These are phyloP conservation scores for Thalassiosira ordinaria DNA, from an alignment of 352 stramenopile species.

Conservation along the genomic window DNA sequence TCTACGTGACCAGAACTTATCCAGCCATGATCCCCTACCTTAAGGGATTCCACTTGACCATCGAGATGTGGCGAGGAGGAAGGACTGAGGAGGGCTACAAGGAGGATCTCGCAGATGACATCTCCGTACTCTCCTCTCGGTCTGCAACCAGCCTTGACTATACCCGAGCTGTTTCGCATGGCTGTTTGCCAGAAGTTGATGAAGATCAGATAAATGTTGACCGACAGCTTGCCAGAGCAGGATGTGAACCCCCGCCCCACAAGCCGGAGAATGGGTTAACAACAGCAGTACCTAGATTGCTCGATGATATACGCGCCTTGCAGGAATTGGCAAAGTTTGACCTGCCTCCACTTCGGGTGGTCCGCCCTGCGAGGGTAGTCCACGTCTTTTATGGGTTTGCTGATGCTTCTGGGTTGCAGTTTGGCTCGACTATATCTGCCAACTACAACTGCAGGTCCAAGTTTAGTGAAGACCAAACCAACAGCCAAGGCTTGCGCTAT, in stretches of 20 bases:
- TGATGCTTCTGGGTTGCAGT: slow-evolving; percentile 53
- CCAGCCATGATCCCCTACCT: slow-evolving; percentile 62
- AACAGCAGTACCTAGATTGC: slow-evolving; percentile 33
- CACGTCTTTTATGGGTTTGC: slow-evolving; percentile 56
- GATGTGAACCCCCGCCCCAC: background rate
- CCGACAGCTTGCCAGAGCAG: background rate
- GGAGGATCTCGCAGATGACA: background rate
- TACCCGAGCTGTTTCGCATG: slow-evolving; percentile 6
- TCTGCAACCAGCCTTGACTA: slow-evolving; percentile 18
- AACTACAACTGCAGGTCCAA: slow-evolving; percentile 22
- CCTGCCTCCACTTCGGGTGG: slow-evolving; percentile 19
- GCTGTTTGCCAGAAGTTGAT: background rate
- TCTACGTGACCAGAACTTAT: slow-evolving; percentile 64
- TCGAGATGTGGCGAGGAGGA: slow-evolving; percentile 48
- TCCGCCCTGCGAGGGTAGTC: slow-evolving; percentile 10
- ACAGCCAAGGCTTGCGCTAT: background rate
- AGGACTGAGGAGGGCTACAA: slow-evolving; percentile 56
- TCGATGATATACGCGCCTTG: slow-evolving; percentile 48
- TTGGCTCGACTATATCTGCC: slow-evolving; percentile 21
- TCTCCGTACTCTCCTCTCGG: background rate
- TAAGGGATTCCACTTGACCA: slow-evolving; percentile 65
- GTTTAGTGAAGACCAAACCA: background rate
- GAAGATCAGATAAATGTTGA: background rate
- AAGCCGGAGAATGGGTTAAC: background rate
- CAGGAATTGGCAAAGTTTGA: slow-evolving; percentile 14